These are phyloP conservation scores for Penicillium dipodomyicola DNA, from an alignment of 495 filamentous ascomycete species.

Conservation along the genomic window DNA sequence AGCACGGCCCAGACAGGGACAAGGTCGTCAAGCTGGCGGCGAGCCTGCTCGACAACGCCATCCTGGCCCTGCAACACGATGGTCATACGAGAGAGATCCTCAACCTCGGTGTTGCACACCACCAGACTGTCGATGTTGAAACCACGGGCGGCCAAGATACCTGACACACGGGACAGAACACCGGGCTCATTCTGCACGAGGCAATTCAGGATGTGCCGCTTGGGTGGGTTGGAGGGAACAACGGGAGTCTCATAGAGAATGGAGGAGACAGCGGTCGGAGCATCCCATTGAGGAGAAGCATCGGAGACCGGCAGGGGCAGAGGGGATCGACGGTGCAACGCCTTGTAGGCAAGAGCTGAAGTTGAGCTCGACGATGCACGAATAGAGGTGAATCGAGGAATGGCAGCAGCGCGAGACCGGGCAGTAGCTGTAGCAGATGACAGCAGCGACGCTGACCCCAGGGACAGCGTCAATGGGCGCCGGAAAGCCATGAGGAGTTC, in stretches of 20 bases:
- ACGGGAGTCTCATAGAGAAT: conserved; percentile 98
- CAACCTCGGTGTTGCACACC: conserved; percentile 97
- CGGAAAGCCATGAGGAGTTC: conserved; percentile 48
- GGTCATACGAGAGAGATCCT: conserved; percentile 95
- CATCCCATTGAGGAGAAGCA: conserved; percentile 78
- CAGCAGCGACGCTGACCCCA: conserved; percentile 38
- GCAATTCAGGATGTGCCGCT: conserved; percentile 95
- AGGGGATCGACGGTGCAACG: conserved; percentile 82
- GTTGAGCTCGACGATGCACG: conserved; percentile 63
- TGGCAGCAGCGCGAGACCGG: conserved; percentile 34
- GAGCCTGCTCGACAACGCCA: conserved; percentile 95
- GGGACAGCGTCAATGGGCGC: conserved; percentile 43
- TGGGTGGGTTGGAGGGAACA: conserved; percentile 77
- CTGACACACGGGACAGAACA: conserved; percentile 92
- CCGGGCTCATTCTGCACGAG: conserved; percentile 98
- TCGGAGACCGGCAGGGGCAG: conserved; percentile 77
- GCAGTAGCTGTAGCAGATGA: conserved; percentile 32
- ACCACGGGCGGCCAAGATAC: conserved; percentile 90
- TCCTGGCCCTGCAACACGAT: conserved; percentile 96
- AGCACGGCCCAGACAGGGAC: conserved; percentile 98
- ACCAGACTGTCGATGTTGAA: conserved; percentile 99
- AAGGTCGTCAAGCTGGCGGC: conserved; percentile 90
- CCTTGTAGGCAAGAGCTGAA: conserved; percentile 94
- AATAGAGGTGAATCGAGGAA: conserved; percentile 38
- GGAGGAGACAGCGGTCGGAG: conserved; percentile 90